phyloP scores from a whole-genome alignment of 2,329 filamentous ascomycete species.

The Alternaria sp. region DNA sequence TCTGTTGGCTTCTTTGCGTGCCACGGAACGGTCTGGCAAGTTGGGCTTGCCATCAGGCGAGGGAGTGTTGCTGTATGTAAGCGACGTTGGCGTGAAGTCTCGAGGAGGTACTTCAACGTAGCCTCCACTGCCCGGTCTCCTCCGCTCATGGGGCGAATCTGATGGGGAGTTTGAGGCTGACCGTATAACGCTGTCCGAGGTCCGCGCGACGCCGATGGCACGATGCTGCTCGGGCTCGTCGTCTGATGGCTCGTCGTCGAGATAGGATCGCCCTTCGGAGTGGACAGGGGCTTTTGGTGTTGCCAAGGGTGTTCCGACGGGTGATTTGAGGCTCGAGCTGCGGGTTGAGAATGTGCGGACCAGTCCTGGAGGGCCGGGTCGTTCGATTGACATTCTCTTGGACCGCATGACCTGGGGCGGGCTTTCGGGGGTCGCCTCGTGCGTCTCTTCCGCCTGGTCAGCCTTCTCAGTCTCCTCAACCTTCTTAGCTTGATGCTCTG shows the following conservation, averaged over 20 bases:
- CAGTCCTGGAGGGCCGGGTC: slow-evolving; percentile 38
- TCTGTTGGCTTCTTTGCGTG: slow-evolving; percentile 27
- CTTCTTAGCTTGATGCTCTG: slow-evolving; percentile 20
- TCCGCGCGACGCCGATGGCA: slow-evolving; percentile 53
- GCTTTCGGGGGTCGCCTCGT: slow-evolving; percentile 28
- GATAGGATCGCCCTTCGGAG: slow-evolving; percentile 34
- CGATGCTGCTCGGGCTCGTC: slow-evolving; percentile 32
- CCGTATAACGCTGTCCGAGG: slow-evolving; percentile 49
- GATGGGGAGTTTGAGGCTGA: slow-evolving; percentile 35
- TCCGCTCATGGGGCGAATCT: slow-evolving; percentile 18
- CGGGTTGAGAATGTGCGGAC: slow-evolving; percentile 45
- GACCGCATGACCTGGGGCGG: slow-evolving; percentile 42
- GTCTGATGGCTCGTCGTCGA: slow-evolving; percentile 36
- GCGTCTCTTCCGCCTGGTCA: slow-evolving; percentile 25
- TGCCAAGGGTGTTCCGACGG: slow-evolving; percentile 23
- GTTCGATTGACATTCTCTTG: slow-evolving; percentile 47
- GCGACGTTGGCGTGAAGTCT: slow-evolving; percentile 28
- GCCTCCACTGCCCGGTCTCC: slow-evolving; percentile 28
- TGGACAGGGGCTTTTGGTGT: slow-evolving; percentile 21
- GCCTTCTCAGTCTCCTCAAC: slow-evolving; percentile 24
- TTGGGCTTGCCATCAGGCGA: slow-evolving; percentile 32
- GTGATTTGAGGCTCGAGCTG: slow-evolving; percentile 35
- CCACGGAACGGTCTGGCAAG: slow-evolving; percentile 26
- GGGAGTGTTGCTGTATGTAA: slow-evolving; percentile 32
- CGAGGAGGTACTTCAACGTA: slow-evolving; percentile 39